Conservation (phyloP, 768 basidiomycete genomes). For the Suillus bovinus region DNA sequence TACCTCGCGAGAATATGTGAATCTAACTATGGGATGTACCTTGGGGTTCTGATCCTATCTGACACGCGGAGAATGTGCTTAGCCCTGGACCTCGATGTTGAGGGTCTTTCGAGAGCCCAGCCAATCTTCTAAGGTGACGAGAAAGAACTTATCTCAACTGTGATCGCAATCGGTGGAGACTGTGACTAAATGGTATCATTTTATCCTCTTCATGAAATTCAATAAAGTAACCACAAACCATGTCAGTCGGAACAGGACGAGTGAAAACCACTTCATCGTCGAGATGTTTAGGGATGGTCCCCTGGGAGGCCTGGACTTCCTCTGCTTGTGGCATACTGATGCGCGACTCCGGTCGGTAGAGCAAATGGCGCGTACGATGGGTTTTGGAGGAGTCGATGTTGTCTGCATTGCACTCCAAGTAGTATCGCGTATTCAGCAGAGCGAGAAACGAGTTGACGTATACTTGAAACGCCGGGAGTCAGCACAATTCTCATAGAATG, state of each 20-base stretch:
- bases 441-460: conserved; percentile 2
- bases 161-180: not conserved
- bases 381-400: not conserved
- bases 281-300: not conserved
- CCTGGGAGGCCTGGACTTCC: not conserved
- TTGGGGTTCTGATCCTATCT: not conserved
- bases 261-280: not conserved
- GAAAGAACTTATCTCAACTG: not conserved
- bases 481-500: not conserved
- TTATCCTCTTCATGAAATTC: not conserved
- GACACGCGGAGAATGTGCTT: not conserved
- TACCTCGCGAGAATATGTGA: not conserved
- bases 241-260: not conserved
- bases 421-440: conserved; percentile 3
- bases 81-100: not conserved
- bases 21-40: not conserved
- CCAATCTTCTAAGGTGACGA: not conserved
- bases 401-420: not conserved
- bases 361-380: not conserved
- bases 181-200: not conserved
- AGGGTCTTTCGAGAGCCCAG: not conserved
- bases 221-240: not conserved
- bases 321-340: not conserved
- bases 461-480: not conserved
- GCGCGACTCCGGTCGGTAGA: not conserved